phyloP scores from a whole-genome alignment of 768 basidiomycete genomes.

The Amanita brunnescens region DNA sequence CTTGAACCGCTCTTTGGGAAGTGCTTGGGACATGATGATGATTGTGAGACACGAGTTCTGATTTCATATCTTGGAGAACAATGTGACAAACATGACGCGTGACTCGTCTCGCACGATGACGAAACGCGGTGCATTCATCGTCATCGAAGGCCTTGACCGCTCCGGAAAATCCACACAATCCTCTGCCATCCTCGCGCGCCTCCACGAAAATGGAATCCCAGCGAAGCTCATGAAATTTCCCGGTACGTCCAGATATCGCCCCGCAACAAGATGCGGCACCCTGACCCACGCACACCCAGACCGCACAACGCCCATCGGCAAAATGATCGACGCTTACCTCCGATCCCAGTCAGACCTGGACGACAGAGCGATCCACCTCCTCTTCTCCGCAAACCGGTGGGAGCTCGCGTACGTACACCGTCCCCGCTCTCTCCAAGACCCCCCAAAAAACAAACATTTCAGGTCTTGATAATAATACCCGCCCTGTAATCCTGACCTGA shows the following conservation, averaged over 20 bases:
- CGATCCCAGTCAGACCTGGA: conserved; percentile 79
- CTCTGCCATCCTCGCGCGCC: conserved; percentile 42
- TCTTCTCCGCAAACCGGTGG: conserved; percentile 98
- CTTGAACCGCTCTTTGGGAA: too few relatives aligned
- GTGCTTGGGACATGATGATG: too few relatives aligned
- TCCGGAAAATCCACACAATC: conserved; percentile 94
- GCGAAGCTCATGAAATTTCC: conserved; percentile 80
- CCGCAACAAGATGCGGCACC: neutral
- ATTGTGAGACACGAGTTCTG: too few relatives aligned
- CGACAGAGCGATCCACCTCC: conserved; percentile 84
- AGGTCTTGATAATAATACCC: too few relatives aligned
- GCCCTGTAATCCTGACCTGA: neutral
- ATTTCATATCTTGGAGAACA: too few relatives aligned
- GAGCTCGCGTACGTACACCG: conserved; percentile 64
- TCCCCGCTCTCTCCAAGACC: neutral
- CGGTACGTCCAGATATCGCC: neutral
- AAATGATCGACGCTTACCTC: conserved; percentile 91
- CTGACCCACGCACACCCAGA: conserved; percentile 35
- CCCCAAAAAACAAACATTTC: neutral
- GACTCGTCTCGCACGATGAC: neutral
- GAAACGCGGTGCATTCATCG: conserved; percentile 54
- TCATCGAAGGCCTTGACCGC: conserved; percentile 91
- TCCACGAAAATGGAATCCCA: conserved; percentile 35
- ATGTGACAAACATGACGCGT: too few relatives aligned
- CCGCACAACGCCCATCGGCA: conserved; percentile 82